These are phyloP conservation scores for Phaffomyces thermotolerans DNA, from an alignment of 805 yeast species.

Conservation along the genomic window DNA sequence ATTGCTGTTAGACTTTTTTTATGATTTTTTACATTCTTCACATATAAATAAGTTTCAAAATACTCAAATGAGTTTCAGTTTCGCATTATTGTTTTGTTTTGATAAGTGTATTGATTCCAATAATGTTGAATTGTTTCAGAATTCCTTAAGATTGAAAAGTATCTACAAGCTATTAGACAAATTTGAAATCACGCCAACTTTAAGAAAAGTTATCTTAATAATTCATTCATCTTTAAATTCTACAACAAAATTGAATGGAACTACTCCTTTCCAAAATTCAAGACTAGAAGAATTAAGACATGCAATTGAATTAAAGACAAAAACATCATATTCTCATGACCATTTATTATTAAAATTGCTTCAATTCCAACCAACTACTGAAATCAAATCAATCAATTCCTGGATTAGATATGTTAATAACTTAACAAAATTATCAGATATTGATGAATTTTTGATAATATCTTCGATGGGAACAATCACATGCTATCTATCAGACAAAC, in stretches of 20 bases:
- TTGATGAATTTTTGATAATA: constrained; percentile 20
- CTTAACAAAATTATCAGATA: background rate
- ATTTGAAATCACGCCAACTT: constrained; percentile 2
- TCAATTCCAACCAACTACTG: background rate
- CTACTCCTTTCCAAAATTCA: constrained; percentile 12
- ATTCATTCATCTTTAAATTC: constrained; percentile 7
- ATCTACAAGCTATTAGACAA: constrained; percentile 1
- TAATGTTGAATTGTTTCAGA: constrained; percentile 1
- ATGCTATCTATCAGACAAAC: constrained; percentile 29
- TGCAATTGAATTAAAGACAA: constrained; percentile 3
- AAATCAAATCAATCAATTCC: background rate
- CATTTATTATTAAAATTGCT: background rate
- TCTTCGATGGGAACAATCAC: constrained; percentile 33
- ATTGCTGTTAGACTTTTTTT: constrained; percentile 9
- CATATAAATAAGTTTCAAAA: constrained; percentile 1
- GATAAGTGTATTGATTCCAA: constrained; percentile 1
- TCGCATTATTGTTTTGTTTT: constrained; percentile 2
- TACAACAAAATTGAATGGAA: background rate
- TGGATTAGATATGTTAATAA: constrained; percentile 10
- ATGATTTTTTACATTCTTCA: constrained; percentile 6
- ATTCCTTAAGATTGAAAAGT: constrained; percentile 7
- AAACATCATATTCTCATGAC: background rate
- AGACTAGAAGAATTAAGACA: constrained; percentile 14
- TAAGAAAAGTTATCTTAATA: constrained; percentile 10
- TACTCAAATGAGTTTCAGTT: constrained; percentile 5